Evolutionary conservation across 2,329 filamentous ascomycete species (phyloP).

Genomic region (Pseudopithomyces chartarum): DNA sequence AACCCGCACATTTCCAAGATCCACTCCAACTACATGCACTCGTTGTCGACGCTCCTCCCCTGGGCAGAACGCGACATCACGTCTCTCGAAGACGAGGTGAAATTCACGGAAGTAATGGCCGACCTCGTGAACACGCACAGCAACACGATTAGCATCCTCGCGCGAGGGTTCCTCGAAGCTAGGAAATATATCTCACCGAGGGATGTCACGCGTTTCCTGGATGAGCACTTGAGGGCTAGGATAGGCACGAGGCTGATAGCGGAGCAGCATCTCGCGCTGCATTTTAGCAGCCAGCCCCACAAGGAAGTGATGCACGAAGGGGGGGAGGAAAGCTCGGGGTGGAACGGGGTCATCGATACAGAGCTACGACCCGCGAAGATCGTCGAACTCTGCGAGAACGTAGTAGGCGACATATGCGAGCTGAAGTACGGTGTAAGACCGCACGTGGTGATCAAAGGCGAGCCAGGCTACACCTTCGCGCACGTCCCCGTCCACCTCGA

Average conservation of each 20-base stretch:
- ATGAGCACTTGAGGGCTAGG: conserved; percentile 89
- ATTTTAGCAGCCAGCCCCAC: conserved; percentile 75
- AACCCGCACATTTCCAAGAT: conserved; percentile 94
- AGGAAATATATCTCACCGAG: conserved; percentile 81
- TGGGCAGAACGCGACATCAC: conserved; percentile 76
- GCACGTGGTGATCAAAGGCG: conserved; percentile 78
- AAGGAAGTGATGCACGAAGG: conserved; percentile 57
- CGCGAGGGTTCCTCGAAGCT: conserved; percentile 90
- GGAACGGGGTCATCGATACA: conserved; percentile 96
- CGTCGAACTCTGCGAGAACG: conserved; percentile 82
- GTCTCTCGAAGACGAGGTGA: conserved; percentile 82
- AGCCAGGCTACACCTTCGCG: conserved; percentile 85
- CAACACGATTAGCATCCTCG: conserved; percentile 92
- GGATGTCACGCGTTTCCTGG: conserved; percentile 89
- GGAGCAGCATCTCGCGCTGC: conserved; percentile 94
- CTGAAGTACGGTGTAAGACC: conserved; percentile 92
- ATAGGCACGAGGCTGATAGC: conserved; percentile 94
- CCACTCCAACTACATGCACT: conserved; percentile 95
- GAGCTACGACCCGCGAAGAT: conserved; percentile 80
- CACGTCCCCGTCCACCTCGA: conserved; percentile 96
- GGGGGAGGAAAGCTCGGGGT: conserved; percentile 60
- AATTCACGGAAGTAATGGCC: conserved; percentile 89
- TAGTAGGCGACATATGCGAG: conserved; percentile 95
- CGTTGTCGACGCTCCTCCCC: conserved; percentile 84
- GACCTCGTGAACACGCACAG: conserved; percentile 94